Evolutionary conservation across 305 asterid genomes (phyloP).

Genomic region (Ajuga reptans): DNA sequence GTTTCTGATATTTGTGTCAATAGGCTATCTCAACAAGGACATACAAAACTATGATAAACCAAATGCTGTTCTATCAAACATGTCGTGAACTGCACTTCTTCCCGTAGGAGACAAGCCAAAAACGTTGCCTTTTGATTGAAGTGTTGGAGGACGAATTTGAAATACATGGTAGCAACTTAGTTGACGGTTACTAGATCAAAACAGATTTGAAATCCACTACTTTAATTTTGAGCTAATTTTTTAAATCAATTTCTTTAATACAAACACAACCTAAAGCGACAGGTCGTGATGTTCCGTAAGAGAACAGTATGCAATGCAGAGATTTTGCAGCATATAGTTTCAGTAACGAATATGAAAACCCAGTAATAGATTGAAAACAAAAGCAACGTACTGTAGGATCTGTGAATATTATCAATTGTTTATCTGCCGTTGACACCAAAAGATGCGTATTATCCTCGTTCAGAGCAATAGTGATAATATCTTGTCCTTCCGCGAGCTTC

Average conservation of each 20-base stretch:
- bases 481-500: conserved; percentile 69
- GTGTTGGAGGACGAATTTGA: no score
- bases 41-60: no score
- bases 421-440: conserved; percentile 81
- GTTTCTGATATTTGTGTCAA: not conserved
- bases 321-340: not conserved
- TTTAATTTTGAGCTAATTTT: no score
- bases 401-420: conserved; percentile 72
- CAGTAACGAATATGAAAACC: conserved; percentile 8
- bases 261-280: not conserved
- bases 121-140: no score
- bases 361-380: not conserved
- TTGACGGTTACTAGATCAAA: no score
- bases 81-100: not conserved
- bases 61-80: not conserved
- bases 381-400: conserved; percentile 84
- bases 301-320: not conserved
- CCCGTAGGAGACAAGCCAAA: not conserved
- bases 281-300: not conserved
- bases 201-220: no score
- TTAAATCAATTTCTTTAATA: not conserved
- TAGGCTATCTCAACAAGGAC: not conserved
- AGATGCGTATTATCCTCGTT: conserved; percentile 81
- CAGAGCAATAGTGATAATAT: conserved; percentile 62
- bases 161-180: no score